Evolutionary conservation across 2,329 filamentous ascomycete genomes (phyloP).

Genomic region (Penicillium griseofulvum): DNA sequence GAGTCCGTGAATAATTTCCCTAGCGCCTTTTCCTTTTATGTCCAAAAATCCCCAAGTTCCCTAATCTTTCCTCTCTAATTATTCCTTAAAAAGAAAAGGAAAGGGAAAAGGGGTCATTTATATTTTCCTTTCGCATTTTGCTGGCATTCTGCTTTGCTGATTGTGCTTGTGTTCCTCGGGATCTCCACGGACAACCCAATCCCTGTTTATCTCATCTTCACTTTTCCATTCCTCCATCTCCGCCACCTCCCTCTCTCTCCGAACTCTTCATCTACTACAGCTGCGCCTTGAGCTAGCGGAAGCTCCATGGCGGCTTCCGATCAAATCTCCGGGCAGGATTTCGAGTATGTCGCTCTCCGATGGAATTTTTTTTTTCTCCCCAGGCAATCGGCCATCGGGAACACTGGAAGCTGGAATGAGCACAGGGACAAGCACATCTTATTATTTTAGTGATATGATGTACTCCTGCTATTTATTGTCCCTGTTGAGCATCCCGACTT

Average conservation of each 20-base stretch:
- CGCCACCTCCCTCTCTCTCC: slow-evolving; percentile 1
- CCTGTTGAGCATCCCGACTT: background rate
- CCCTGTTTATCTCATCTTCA: slow-evolving; percentile 10
- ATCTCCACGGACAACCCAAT: slow-evolving; percentile 5
- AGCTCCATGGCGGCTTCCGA: slow-evolving; percentile 44
- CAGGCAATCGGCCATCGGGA: background rate
- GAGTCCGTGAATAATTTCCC: slow-evolving; percentile 6
- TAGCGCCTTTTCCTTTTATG: slow-evolving; percentile 4
- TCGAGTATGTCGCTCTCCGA: slow-evolving; percentile 40
- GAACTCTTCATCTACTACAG: slow-evolving; percentile 25
- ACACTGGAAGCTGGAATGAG: background rate
- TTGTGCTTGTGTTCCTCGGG: slow-evolving; percentile 1
- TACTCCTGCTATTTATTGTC: background rate
- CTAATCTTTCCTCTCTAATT: background rate
- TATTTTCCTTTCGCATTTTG: background rate
- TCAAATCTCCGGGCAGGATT: slow-evolving; percentile 45
- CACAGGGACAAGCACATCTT: background rate
- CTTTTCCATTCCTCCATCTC: slow-evolving; percentile 2
- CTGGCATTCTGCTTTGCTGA: background rate
- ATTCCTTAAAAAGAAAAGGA: background rate
- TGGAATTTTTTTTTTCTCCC: slow-evolving; percentile 10
- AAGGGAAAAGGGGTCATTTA: background rate
- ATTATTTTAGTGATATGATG: background rate
- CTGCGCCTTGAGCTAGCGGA: slow-evolving; percentile 34
- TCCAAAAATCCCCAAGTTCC: background rate